Conservation (phyloP, 371 early-diverging fungal species). For the Haplosporangium sp. region DNA sequence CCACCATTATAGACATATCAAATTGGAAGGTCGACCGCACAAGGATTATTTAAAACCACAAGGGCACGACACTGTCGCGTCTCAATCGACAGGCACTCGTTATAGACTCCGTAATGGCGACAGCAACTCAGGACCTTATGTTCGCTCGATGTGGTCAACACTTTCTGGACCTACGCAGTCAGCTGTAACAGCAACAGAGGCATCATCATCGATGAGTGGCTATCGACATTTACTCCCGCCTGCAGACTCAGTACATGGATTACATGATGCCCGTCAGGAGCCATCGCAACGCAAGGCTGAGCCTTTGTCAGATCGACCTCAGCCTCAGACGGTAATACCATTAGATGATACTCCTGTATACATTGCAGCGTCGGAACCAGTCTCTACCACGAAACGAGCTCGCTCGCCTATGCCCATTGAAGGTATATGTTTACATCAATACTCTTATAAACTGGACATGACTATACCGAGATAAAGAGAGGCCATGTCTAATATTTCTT, state of each 20-base stretch:
- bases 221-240: slow-evolving; percentile 34
- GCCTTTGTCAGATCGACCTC: too few species aligned
- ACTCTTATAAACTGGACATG: too few species aligned
- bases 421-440: too few species aligned
- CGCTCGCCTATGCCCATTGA: not conserved
- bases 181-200: not conserved
- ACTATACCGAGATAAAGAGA: too few species aligned
- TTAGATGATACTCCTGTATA: too few species aligned
- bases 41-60: slow-evolving; percentile 8
- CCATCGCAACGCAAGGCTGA: not conserved
- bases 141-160: slow-evolving; percentile 11
- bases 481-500: not conserved
- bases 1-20: not conserved
- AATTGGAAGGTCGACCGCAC: not conserved
- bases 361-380: not conserved
- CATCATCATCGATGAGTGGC: not conserved
- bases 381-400: not conserved
- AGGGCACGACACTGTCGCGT: slow-evolving; percentile 29
- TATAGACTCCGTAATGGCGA: not conserved
- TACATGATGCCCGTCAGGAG: not conserved
- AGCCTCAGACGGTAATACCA: too few species aligned
- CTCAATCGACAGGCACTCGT: slow-evolving; percentile 1
- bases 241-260: not conserved
- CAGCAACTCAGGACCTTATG: not conserved
- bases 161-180: not conserved